phyloP scores from a whole-genome alignment of 2,329 filamentous ascomycete genomes.

The Phaeoacremonium minimum region DNA sequence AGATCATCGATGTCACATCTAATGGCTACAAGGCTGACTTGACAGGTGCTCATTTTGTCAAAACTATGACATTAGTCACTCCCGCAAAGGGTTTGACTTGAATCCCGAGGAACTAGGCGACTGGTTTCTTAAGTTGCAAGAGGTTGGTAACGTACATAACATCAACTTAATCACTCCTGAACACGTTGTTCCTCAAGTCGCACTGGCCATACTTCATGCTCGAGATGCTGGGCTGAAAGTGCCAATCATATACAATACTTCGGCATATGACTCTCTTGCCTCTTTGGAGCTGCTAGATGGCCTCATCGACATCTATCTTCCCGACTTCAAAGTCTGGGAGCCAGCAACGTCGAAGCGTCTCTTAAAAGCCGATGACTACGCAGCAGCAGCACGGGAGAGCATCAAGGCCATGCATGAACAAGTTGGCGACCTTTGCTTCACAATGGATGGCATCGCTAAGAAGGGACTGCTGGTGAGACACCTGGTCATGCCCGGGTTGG shows the following conservation, averaged over 20 bases:
- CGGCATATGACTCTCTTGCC: conserved; percentile 71
- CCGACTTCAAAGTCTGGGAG: conserved; percentile 83
- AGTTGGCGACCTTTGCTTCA: conserved; percentile 81
- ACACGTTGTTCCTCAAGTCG: conserved; percentile 82
- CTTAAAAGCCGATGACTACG: conserved; percentile 76
- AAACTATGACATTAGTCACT: conserved; percentile 79
- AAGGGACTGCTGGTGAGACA: conserved; percentile 72
- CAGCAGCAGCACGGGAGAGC: conserved; percentile 67
- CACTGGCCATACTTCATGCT: conserved; percentile 69
- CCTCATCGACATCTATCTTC: conserved; percentile 80
- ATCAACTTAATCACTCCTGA: conserved; percentile 87
- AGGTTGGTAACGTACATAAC: conserved; percentile 78
- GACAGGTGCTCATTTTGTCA: conserved; percentile 76
- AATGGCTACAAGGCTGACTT: background rate
- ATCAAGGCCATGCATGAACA: conserved; percentile 77
- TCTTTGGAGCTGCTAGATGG: conserved; percentile 72
- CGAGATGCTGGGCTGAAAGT: conserved; percentile 64
- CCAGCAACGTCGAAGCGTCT: conserved; percentile 61
- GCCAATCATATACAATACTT: conserved; percentile 83
- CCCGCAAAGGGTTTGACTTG: conserved; percentile 75
- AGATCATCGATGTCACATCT: too few relatives aligned
- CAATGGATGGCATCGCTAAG: conserved; percentile 75
- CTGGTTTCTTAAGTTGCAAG: conserved; percentile 80
- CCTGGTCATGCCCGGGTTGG: conserved; percentile 79
- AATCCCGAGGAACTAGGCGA: conserved; percentile 71